Evolutionary conservation across 2,329 filamentous ascomycete genomes (phyloP).

Genomic region (Dactylellina parvicollis): DNA sequence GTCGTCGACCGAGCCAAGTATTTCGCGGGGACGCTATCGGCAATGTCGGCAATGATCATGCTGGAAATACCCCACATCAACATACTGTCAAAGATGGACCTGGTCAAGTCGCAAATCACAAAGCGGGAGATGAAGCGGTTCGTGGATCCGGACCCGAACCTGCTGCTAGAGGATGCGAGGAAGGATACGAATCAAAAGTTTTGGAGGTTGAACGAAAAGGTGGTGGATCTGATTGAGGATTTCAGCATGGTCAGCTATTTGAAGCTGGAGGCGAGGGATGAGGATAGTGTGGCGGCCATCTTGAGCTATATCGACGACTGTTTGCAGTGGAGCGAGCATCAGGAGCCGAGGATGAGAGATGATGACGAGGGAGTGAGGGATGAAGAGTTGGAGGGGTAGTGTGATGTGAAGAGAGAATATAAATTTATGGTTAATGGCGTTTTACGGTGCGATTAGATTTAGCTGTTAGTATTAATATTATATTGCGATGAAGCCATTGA

Average conservation of each 20-base stretch:
- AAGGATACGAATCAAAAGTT: slow-evolving; percentile 68
- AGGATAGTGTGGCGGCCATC: slow-evolving; percentile 86
- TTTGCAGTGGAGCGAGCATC: slow-evolving; percentile 91
- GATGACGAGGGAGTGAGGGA: slow-evolving; percentile 59
- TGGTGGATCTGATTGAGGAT: slow-evolving; percentile 90
- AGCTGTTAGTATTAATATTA: no score
- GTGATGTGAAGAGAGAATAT: neutral
- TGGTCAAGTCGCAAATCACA: slow-evolving; percentile 87
- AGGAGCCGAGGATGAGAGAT: slow-evolving; percentile 83
- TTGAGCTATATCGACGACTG: slow-evolving; percentile 94
- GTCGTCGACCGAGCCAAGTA: slow-evolving; percentile 96
- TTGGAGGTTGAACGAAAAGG: slow-evolving; percentile 76
- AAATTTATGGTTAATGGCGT: slow-evolving; percentile 3
- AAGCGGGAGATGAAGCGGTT: slow-evolving; percentile 91
- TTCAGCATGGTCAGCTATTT: slow-evolving; percentile 98
- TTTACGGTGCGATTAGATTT: neutral
- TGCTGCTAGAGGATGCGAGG: slow-evolving; percentile 80
- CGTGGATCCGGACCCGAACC: slow-evolving; percentile 81
- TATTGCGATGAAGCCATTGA: no score
- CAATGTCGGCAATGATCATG: slow-evolving; percentile 99
- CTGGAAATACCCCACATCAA: slow-evolving; percentile 97
- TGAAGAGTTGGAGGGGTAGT: slow-evolving; percentile 48
- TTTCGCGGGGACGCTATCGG: slow-evolving; percentile 92
- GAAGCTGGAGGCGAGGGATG: slow-evolving; percentile 86
- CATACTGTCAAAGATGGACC: slow-evolving; percentile 96